These are phyloP conservation scores for Marasmius tenuissimus DNA, from an alignment of 1,284 basidiomycete species.

Conservation along the genomic window DNA sequence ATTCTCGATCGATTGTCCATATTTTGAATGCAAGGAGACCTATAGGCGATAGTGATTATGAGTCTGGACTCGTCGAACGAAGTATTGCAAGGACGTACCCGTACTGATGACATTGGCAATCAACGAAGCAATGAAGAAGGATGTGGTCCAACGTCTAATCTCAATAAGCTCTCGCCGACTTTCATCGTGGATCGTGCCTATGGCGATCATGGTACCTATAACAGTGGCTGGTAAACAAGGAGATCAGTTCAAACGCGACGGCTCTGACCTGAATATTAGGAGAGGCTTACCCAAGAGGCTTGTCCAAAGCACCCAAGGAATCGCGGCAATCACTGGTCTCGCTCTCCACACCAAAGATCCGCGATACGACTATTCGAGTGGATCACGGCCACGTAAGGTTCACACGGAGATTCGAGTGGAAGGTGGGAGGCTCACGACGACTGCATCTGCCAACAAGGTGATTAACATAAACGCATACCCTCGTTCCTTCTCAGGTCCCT, in stretches of 20 bases:
- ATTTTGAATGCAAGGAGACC: background rate
- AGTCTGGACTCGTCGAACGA: background rate
- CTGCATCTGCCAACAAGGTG: slow-evolving; percentile 4
- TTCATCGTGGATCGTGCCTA: background rate
- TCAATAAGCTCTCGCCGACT: background rate
- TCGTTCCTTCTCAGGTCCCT: background rate
- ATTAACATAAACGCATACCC: background rate
- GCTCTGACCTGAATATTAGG: too few relatives aligned
- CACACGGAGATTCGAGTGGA: too few relatives aligned
- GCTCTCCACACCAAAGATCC: slow-evolving; percentile 3
- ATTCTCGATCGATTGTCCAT: background rate
- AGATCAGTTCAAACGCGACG: background rate
- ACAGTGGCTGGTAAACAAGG: background rate
- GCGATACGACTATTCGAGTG: background rate
- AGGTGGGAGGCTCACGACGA: slow-evolving; percentile 1
- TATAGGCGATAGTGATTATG: background rate
- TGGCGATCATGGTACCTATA: background rate
- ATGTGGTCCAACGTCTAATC: slow-evolving; percentile 1
- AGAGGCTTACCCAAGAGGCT: background rate
- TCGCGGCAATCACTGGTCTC: background rate
- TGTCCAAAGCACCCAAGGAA: background rate
- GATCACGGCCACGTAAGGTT: background rate
- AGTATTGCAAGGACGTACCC: background rate
- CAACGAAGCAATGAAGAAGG: background rate
- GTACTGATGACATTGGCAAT: slow-evolving; percentile 2